Percentiles rank a stretch among this genome's conserved stretches.
phyloP scores from a whole-genome alignment of 805 yeast species.

The Wickerhamiella lipophila region DNA sequence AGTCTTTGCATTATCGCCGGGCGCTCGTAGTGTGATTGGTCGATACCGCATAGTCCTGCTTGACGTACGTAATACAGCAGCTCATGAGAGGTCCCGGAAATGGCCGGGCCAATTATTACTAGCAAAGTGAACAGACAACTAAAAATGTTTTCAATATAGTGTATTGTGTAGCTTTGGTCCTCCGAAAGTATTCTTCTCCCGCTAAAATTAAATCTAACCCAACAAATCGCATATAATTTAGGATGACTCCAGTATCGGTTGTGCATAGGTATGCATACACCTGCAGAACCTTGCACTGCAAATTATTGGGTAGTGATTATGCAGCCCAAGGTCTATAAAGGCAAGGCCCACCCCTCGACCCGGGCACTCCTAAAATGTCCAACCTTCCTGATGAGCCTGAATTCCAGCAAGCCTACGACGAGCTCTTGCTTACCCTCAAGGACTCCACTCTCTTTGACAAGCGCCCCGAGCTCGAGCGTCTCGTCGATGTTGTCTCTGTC shows the following conservation, averaged over 20 bases:
- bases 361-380: slow-evolving; percentile 41
- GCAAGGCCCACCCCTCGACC: not conserved
- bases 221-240: not conserved
- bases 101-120: not conserved
- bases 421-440: slow-evolving; percentile 74
- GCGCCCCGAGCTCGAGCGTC: slow-evolving; percentile 82
- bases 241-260: slow-evolving; percentile 4
- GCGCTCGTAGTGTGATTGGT: not conserved
- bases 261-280: slow-evolving; percentile 5
- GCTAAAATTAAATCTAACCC: not conserved
- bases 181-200: not conserved
- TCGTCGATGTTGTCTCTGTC: slow-evolving; percentile 76
- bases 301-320: slow-evolving; percentile 14
- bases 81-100: not conserved
- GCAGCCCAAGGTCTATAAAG: slow-evolving; percentile 4
- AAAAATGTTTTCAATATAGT: too few relatives aligned
- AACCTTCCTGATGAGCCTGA: slow-evolving; percentile 80
- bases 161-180: too few relatives aligned
- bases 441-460: slow-evolving; percentile 82
- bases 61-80: not conserved
- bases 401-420: slow-evolving; percentile 97
- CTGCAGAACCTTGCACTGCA: slow-evolving; percentile 1
- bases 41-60: not conserved
- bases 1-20: not conserved
- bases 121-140: too few relatives aligned